Evolutionary conservation across 345 rosid species (phyloP).

Genomic region (Lepidium didymum): DNA sequence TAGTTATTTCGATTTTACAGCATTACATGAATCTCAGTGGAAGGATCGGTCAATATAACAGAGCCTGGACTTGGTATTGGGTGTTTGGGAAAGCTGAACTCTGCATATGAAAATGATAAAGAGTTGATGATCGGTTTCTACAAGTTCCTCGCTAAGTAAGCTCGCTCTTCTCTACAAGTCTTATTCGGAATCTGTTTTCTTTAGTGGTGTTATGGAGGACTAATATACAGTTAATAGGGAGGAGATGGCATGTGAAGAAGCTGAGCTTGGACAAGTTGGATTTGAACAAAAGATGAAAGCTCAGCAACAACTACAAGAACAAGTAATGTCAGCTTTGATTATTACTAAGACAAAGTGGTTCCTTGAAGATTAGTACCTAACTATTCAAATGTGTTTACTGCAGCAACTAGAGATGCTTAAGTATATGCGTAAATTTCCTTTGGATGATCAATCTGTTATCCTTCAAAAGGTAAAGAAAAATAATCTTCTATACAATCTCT

Average conservation of each 20-base stretch:
- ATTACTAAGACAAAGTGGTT: neutral
- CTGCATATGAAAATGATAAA: constrained; percentile 57
- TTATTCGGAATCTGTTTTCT: neutral
- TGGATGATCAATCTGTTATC: constrained; percentile 66
- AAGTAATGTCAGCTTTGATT: constrained; percentile 28
- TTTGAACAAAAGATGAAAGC: constrained; percentile 46
- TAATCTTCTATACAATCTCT: neutral
- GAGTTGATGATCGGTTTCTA: constrained; percentile 75
- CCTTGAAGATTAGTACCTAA: neutral
- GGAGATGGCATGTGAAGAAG: constrained; percentile 77
- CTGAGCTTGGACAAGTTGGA: constrained; percentile 62
- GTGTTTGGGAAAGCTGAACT: constrained; percentile 69
- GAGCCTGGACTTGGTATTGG: constrained; percentile 79
- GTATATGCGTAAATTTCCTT: constrained; percentile 58
- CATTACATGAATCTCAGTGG: neutral
- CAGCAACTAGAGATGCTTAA: constrained; percentile 89
- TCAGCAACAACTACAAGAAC: constrained; percentile 53
- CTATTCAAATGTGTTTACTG: neutral
- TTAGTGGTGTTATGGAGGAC: neutral
- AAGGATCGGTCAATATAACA: constrained; percentile 3
- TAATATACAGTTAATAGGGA: constrained; percentile 37
- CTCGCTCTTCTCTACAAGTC: neutral
- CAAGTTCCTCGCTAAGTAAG: constrained; percentile 64
- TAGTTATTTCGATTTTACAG: neutral
- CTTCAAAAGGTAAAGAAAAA: constrained; percentile 45